Evolutionary conservation across 306 rosid genomes (phyloP).

Genomic region (Fagus sylvatica): DNA sequence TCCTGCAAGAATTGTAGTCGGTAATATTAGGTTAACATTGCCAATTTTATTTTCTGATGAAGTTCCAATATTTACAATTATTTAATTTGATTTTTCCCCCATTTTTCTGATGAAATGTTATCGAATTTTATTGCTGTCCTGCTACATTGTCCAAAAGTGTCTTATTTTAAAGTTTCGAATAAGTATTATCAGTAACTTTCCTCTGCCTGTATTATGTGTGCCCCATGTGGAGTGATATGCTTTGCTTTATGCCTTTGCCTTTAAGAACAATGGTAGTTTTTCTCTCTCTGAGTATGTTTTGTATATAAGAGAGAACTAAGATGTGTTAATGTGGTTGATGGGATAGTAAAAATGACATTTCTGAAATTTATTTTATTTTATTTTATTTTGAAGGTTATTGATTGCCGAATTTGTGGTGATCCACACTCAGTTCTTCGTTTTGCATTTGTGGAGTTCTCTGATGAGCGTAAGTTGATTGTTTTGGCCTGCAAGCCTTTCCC

Average conservation of each 20-base stretch:
- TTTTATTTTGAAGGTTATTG: slow-evolving; percentile 68
- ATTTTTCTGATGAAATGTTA: neutral
- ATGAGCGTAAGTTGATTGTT: slow-evolving; percentile 71
- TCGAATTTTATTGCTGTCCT: neutral
- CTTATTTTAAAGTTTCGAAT: neutral
- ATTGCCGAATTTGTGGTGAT: slow-evolving; percentile 96
- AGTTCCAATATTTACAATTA: neutral
- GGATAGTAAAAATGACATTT: neutral
- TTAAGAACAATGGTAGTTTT: neutral
- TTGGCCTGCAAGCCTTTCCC: slow-evolving; percentile 15
- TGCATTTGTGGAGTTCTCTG: slow-evolving; percentile 97
- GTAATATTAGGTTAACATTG: neutral
- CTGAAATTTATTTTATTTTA: slow-evolving; percentile 19
- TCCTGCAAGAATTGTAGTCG: too few relatives aligned
- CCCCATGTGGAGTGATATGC: neutral
- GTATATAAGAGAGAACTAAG: neutral
- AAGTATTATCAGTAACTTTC: neutral
- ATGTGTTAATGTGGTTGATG: neutral
- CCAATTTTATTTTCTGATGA: neutral
- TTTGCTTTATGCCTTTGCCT: neutral
- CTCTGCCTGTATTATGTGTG: neutral
- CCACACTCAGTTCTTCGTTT: slow-evolving; percentile 97
- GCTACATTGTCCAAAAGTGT: neutral
- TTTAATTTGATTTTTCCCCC: neutral
- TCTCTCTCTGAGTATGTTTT: neutral